Percentiles rank a stretch among this genome's conserved stretches.
These are phyloP conservation scores for Patellifolia procumbens DNA, from an alignment of 179 eudicot species.

Conservation along the genomic window DNA sequence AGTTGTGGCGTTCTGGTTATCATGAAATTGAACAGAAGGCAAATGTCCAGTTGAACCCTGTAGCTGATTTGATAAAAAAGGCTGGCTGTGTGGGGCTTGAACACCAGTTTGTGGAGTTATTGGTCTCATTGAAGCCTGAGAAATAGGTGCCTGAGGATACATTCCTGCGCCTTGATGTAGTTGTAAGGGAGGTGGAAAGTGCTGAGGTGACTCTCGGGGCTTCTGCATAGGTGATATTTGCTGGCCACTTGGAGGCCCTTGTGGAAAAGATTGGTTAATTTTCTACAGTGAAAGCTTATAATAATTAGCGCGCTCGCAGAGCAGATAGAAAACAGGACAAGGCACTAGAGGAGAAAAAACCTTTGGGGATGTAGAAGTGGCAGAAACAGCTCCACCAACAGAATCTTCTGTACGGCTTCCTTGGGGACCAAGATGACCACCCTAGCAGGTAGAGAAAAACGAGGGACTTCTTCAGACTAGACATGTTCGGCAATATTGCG, in stretches of 20 bases:
- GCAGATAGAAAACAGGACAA: neutral
- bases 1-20: conserved; percentile 47
- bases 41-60: conserved; percentile 40
- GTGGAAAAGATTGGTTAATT: conserved; percentile 46
- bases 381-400: conserved; percentile 45
- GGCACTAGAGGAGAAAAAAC: conserved; percentile 24
- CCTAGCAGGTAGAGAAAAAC: conserved; percentile 41
- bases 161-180: conserved; percentile 44
- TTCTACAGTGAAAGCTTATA: conserved; percentile 25
- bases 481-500: neutral
- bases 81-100: conserved; percentile 54
- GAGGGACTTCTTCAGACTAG: neutral
- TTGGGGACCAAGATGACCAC: conserved; percentile 43
- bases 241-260: conserved; percentile 40
- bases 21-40: conserved; percentile 49
- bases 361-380: conserved; percentile 47
- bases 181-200: conserved; percentile 50
- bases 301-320: neutral
- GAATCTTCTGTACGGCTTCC: conserved; percentile 50
- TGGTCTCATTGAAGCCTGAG: conserved; percentile 44
- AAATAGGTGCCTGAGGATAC: conserved; percentile 43
- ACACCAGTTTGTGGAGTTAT: conserved; percentile 44
- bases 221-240: conserved; percentile 58
- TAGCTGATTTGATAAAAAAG: conserved; percentile 43
- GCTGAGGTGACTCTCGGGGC: conserved; percentile 65